Evolutionary conservation across 441 rosid genomes (phyloP).

Genomic region (Omphalea diandra): DNA sequence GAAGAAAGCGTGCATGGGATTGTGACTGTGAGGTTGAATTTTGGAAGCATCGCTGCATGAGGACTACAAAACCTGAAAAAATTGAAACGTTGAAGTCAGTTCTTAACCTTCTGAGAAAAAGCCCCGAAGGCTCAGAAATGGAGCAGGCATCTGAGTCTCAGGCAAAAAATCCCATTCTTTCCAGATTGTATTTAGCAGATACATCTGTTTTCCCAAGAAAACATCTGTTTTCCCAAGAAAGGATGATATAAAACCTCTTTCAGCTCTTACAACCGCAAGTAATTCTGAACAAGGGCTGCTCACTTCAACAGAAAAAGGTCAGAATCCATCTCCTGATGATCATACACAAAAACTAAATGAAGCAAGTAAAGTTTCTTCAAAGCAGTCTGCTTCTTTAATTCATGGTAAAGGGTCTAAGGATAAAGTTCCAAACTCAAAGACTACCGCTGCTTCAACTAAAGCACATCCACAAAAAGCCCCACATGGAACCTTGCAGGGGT

Average conservation of each 20-base stretch:
- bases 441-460: slow-evolving; percentile 36
- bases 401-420: slow-evolving; percentile 44
- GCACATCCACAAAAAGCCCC: slow-evolving; percentile 32
- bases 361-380: slow-evolving; percentile 38
- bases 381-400: slow-evolving; percentile 30
- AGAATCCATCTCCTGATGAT: slow-evolving; percentile 32
- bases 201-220: slow-evolving; percentile 95
- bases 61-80: slow-evolving; percentile 81
- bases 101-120: slow-evolving; percentile 68
- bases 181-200: slow-evolving; percentile 95
- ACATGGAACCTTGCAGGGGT: slow-evolving; percentile 26
- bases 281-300: slow-evolving; percentile 41
- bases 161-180: slow-evolving; percentile 71
- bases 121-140: slow-evolving; percentile 43
- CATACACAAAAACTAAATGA: slow-evolving; percentile 37
- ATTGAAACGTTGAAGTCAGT: slow-evolving; percentile 92
- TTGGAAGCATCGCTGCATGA: slow-evolving; percentile 96
- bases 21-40: slow-evolving; percentile 95
- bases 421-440: slow-evolving; percentile 44
- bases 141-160: slow-evolving; percentile 43
- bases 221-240: slow-evolving; percentile 95
- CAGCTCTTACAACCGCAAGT: slow-evolving; percentile 40
- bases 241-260: slow-evolving; percentile 79
- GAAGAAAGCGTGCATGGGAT: slow-evolving; percentile 89
- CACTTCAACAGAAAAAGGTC: slow-evolving; percentile 33